Evolutionary conservation across 2,329 filamentous ascomycete species (phyloP), one percentile per base, ranked within the genome.

Genomic region (Chaetomiaceae sp.): DNA sequence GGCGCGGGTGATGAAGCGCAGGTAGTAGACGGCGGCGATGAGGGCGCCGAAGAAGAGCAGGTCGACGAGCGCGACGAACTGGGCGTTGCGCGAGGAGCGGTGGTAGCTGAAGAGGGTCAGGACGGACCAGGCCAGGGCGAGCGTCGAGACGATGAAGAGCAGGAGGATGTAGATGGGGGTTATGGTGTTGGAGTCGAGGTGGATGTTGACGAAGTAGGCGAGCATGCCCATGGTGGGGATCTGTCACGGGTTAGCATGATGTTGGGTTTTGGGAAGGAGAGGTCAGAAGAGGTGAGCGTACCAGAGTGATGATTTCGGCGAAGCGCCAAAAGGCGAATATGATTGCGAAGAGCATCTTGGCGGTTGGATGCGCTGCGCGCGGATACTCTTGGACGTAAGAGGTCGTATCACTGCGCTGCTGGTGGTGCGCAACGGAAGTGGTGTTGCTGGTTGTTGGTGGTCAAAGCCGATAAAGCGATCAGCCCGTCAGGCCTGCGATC

Each of bases 201-300:
- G 85, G 60, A 76, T 75, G 68, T 85, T 69, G 59, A 87, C 79
- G 66, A 87, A 86, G 74, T 78, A 86, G 62, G 80, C 77, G 49
- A 85, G 78, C 79, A 87, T 85, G 70, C 83, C 83, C 68, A 87
- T 76, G 22, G 73, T 77, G 39, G 82, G 82, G 66, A 85, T 84
- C 83, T 86, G 59, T 14, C 1, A 7, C 6, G 36, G 45, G 19
- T 6, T 9, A 31, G 14, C 27, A 11, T 12, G 14, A 6, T 11
- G 29, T 19, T 23, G 15, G 44, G 8, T 22, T 33, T 23, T 12
- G 15, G 34, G n/a, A 37, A 25, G 40, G 1, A 8, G 29, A n/a
- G 12, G 20, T 15, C 22, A 15, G 11, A 20, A 39, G n/a, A 6
- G 1, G 19, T 19, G 31, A 37, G 62, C 76, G 64, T 75, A 85